A percentile compares a stretch with the other conserved stretches of the same genome.
Evolutionary conservation across 768 basidiomycete genomes (phyloP).

Genomic region (Pseudohyphozyma bogoriensis): DNA sequence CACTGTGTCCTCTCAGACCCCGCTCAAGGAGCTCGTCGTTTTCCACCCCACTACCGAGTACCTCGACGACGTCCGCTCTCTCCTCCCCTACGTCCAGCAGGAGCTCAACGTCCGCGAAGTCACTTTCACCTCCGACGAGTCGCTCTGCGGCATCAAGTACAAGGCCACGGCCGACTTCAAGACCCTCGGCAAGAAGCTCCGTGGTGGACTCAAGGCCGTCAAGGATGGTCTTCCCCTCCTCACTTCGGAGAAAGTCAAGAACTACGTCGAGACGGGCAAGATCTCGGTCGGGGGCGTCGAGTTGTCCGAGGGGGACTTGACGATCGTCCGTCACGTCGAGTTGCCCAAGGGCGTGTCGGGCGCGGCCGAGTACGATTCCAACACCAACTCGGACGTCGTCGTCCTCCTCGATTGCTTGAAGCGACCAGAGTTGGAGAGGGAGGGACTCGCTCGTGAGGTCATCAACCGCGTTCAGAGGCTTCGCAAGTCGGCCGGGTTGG

Average conservation of each 20-base stretch:
- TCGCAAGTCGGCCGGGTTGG: constrained; percentile 88
- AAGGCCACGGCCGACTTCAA: constrained; percentile 87
- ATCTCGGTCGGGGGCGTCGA: constrained; percentile 81
- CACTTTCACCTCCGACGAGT: constrained; percentile 79
- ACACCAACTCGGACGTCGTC: constrained; percentile 87
- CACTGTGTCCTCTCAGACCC: constrained; percentile 54
- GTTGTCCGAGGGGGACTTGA: constrained; percentile 78
- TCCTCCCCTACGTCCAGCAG: constrained; percentile 80
- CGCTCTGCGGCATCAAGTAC: constrained; percentile 75
- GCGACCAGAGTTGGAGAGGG: constrained; percentile 72
- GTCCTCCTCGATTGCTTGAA: constrained; percentile 81
- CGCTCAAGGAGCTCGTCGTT: constrained; percentile 79
- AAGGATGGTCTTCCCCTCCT: constrained; percentile 74
- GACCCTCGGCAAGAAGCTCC: constrained; percentile 83
- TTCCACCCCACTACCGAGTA: constrained; percentile 83
- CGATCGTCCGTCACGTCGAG: constrained; percentile 84
- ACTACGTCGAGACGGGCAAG: constrained; percentile 61
- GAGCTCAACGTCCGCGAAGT: constrained; percentile 92
- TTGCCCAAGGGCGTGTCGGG: constrained; percentile 49
- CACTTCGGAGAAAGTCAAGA: constrained; percentile 70
- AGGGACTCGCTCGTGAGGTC: constrained; percentile 81
- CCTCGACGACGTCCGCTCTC: constrained; percentile 69
- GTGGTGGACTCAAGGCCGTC: constrained; percentile 81
- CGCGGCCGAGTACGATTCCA: constrained; percentile 53
- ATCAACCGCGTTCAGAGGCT: constrained; percentile 89